Base-by-base conservation (phyloP, 2,329 filamentous ascomycete species). In the Didymella arachidicola region DNA sequence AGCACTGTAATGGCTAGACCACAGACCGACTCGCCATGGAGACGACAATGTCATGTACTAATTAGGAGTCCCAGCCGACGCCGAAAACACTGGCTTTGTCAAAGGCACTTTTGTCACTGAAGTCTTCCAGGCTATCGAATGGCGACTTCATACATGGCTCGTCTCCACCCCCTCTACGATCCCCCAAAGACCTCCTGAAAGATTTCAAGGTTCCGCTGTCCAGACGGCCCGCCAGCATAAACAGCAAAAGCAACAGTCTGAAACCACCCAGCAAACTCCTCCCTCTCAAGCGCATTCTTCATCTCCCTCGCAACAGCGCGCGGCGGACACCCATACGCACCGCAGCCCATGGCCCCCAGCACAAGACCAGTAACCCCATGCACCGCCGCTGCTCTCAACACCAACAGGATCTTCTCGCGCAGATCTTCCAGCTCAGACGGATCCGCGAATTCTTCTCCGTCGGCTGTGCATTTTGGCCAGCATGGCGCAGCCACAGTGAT, bases 281-380 rank as follows among this genome's bases (percentile, higher is more conserved):
- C 57, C 10, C 30, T 48, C 12, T 59, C 59, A 30, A 70, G 38
- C 1, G 44, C 59, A 2, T 2, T 42, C 46, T 64, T 70, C 65
- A 70, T 64, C 53, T 68, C 62, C 44, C 44, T 30, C 4, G 68
- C 65, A 11, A 69, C 65, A 10, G 41, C 55, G 18, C 18, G 39
- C 6, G 65, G 62, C n/a, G 65, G 68, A 45, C 65, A 70, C 6
- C 56, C 36, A 50, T 68, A 70, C 16, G 68, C 65, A 2, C 66
- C 68, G 46, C 68, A 70, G 2, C 68, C 66, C 64, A 70, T 70
- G 1, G 66, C 66, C 0, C 68, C 68, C 1, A 70, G 53, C 25
- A 70, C 66, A 30, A 70, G 32, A 27, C 36, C 68, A 11, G 55
- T 68, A 4, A 68, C 57, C 0, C 64, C 49, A 16, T 67, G 57